These are phyloP conservation scores for Calonectria multiphialidica DNA, from an alignment of 2,329 filamentous ascomycete genomes.

Conservation along the genomic window DNA sequence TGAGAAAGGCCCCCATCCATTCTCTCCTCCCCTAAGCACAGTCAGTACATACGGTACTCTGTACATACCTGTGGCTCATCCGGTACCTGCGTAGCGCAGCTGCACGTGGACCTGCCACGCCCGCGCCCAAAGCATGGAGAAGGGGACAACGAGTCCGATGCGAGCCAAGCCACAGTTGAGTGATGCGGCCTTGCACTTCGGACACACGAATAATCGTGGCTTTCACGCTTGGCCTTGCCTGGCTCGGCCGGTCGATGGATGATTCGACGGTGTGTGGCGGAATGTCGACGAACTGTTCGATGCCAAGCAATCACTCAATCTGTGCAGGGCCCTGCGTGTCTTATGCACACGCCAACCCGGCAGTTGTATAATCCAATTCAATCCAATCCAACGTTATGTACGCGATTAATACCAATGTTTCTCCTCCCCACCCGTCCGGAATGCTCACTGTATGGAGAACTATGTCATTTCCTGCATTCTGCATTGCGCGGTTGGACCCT, in stretches of 20 bases:
- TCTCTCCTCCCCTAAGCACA: too few relatives aligned
- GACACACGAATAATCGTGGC: not conserved
- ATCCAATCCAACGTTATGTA: too few relatives aligned
- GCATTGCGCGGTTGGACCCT: conserved; percentile 1
- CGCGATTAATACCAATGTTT: not conserved
- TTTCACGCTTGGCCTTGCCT: not conserved
- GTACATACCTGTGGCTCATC: not conserved
- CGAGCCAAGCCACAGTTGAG: conserved; percentile 1
- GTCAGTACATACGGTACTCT: not conserved
- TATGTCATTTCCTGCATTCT: not conserved
- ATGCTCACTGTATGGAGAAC: not conserved
- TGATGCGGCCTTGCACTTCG: not conserved
- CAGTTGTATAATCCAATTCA: not conserved
- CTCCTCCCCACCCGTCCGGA: not conserved
- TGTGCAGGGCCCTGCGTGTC: not conserved
- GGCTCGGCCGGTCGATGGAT: not conserved
- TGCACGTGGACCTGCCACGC: not conserved
- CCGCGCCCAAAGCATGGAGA: not conserved
- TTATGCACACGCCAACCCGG: not conserved
- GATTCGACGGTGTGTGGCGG: conserved; percentile 8
- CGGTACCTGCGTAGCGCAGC: not conserved
- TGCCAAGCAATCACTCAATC: not conserved
- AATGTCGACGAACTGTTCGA: not conserved
- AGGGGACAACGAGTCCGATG: not conserved
- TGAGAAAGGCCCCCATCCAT: not conserved